These are phyloP conservation scores for Dysphania ambrosioides DNA, from an alignment of 148 eudicot species.

Conservation along the genomic window DNA sequence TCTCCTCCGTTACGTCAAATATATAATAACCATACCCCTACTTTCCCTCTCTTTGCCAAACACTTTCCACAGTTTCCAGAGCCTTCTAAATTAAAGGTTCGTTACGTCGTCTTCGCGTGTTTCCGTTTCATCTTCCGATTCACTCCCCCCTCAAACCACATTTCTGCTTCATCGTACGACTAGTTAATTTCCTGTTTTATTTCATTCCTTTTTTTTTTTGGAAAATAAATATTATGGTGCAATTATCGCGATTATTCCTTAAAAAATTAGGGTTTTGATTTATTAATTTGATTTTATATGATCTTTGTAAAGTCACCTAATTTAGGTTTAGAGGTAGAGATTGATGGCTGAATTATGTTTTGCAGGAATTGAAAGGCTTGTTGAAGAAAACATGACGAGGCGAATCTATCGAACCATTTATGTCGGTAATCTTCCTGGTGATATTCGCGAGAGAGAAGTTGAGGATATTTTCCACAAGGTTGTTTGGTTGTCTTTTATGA, in stretches of 20 bases:
- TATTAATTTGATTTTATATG: neutral
- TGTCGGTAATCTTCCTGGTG: constrained; percentile 89
- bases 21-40: no score
- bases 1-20: neutral
- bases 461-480: constrained; percentile 91
- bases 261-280: neutral
- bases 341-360: no score
- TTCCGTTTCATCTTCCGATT: neutral
- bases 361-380: no score
- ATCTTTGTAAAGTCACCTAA: no score
- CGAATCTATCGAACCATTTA: constrained; percentile 58
- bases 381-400: constrained; percentile 43
- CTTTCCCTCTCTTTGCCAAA: neutral
- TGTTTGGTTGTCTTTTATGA: constrained; percentile 4
- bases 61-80: constrained; percentile 17
- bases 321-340: no score
- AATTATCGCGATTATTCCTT: no score
- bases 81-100: constrained; percentile 16
- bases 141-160: neutral
- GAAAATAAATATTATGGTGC: neutral
- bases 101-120: neutral
- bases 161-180: neutral
- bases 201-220: neutral
- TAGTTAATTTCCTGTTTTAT: neutral
- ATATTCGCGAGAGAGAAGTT: constrained; percentile 73